A percentile compares a stretch with the other conserved stretches of the same genome.
phyloP scores from a whole-genome alignment of 768 basidiomycete species.

The Xerocomus potaroensis region DNA sequence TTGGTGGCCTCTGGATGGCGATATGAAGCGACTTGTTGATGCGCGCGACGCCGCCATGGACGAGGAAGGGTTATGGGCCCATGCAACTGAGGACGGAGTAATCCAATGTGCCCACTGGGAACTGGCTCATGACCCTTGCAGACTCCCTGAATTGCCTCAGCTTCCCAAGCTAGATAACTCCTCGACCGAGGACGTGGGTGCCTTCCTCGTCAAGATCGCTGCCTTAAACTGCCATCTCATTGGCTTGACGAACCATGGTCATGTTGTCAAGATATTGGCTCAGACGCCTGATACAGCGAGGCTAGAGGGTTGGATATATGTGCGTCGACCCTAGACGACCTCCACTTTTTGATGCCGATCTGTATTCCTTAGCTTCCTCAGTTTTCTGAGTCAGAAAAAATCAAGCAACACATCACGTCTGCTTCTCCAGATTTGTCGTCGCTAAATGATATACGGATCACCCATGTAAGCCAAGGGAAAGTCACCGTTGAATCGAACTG shows the following conservation, averaged over 20 bases:
- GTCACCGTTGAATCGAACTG: not conserved
- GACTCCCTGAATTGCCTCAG: conserved; percentile 55
- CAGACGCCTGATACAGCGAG: conserved; percentile 36
- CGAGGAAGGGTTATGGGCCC: conserved; percentile 29
- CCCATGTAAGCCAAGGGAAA: conserved; percentile 58
- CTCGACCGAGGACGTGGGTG: conserved; percentile 26
- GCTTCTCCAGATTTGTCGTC: conserved; percentile 32
- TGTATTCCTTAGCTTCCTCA: conserved; percentile 54
- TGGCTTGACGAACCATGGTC: conserved; percentile 76
- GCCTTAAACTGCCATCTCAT: conserved; percentile 69
- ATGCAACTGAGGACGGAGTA: conserved; percentile 32
- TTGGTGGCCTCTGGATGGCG: conserved; percentile 64
- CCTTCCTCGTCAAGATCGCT: conserved; percentile 73
- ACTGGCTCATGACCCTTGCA: conserved; percentile 48
- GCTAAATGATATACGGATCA: conserved; percentile 56
- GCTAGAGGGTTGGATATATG: conserved; percentile 66
- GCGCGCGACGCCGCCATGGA: conserved; percentile 46
- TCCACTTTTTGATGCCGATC: not conserved
- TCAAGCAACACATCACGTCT: conserved; percentile 46
- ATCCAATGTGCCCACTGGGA: conserved; percentile 65
- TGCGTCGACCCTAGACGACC: conserved; percentile 32
- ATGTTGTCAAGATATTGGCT: conserved; percentile 64
- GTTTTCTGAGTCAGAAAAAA: conserved; percentile 60
- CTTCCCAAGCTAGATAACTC: conserved; percentile 47
- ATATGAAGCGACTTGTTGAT: conserved; percentile 35